These are phyloP conservation scores for Penicillium sp. DNA, from an alignment of 2,329 filamentous ascomycete genomes.

Conservation along the genomic window DNA sequence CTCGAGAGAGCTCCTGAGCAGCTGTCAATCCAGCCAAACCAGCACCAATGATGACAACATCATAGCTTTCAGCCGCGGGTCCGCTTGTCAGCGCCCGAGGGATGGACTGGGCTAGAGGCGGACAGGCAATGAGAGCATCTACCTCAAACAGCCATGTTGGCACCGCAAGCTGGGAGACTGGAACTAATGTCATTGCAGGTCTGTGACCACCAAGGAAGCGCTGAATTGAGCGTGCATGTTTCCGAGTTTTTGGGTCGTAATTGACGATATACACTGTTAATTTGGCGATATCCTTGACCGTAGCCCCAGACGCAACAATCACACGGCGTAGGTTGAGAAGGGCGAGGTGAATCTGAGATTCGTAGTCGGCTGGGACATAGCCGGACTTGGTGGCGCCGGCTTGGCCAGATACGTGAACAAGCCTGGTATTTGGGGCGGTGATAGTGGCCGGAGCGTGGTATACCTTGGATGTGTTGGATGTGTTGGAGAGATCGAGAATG, in stretches of 20 bases:
- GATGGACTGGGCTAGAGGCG: not conserved
- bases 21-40: constrained; percentile 42
- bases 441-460: constrained; percentile 20
- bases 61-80: not conserved
- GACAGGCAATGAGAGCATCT: constrained; percentile 35
- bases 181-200: constrained; percentile 46
- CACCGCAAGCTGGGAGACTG: constrained; percentile 42
- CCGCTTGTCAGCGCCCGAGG: not conserved
- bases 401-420: constrained; percentile 33
- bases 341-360: constrained; percentile 45
- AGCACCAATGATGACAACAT: constrained; percentile 42
- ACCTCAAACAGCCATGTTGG: constrained; percentile 47
- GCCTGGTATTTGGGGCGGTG: not conserved
- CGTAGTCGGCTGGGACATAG: constrained; percentile 38
- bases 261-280: constrained; percentile 48
- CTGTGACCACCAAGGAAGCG: constrained; percentile 32
- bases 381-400: constrained; percentile 34
- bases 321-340: constrained; percentile 41
- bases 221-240: constrained; percentile 41
- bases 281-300: constrained; percentile 42
- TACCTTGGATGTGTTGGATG: constrained; percentile 1
- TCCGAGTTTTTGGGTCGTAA: constrained; percentile 40
- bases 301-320: constrained; percentile 38
- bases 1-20: constrained; percentile 29
- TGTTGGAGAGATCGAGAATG: constrained; percentile 7